Base-by-base conservation (phyloP, 2,329 filamentous ascomycete species). In the Pyrenophora teres region DNA sequence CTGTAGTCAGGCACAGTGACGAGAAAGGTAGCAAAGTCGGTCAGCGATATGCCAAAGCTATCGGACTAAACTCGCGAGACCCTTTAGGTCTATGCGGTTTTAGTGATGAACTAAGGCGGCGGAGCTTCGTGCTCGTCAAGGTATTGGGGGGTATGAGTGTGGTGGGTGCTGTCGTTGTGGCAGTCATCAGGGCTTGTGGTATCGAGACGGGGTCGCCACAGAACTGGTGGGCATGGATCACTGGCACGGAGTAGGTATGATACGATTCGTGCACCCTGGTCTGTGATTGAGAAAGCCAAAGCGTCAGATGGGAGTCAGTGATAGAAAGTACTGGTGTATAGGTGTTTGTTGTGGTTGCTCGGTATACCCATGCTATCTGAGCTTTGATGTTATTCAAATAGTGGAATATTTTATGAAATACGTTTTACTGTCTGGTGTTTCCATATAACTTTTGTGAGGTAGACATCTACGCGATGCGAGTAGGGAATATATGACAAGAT, bases 51-150 rank as follows among this genome's bases (percentile, higher is more conserved):
- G 55, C 41, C 8, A 64, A 50, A 38, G 52, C 52, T n/a, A 49
- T 50, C 41, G 64, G 74, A 16, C 60, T 81, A 40, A 79, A 80
- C 60, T 80, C 85, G 30, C 82, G 89, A 52, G 92, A 97, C 70
- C 92, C 92, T 0, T 78, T 96, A 0, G 92, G 92, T 0, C 72
- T 96, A 31, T 79, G 95, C 44, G 81, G 86, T 55, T 81, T 92
- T 57, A 83, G 84, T 2, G 84, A 88, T 16, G 82, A 85, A 31
- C 66, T 95, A 33, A 85, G 82, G 61, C 80, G 81, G 38, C 82
- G 81, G 39, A 83, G 89, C 0, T 86, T 86, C 77, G 72, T 88
- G 40, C 81, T 88, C 0, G 76, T 95, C 32, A 88, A 92, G 69
- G 77, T 95, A 5, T 73, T 92, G 18, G 88, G 90, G 12, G 85